A percentile compares a stretch with the other conserved stretches of the same genome.
Conservation (phyloP, 1,139 yeast genomes). For the Candida pseudoviswanathii region DNA sequence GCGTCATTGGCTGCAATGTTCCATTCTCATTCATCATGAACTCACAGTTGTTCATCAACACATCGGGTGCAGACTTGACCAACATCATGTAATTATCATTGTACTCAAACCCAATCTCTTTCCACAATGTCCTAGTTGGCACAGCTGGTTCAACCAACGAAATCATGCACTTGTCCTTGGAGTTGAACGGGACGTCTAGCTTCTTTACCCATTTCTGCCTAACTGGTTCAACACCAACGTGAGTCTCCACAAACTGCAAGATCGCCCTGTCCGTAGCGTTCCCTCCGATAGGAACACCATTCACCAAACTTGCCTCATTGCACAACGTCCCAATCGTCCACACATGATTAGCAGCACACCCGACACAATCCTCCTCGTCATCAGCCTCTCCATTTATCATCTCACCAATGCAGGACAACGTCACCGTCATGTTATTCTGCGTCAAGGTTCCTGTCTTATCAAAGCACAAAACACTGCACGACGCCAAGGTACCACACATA, state of each 20-base stretch:
- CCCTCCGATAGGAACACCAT: conserved; percentile 29
- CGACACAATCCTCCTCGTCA: conserved; percentile 19
- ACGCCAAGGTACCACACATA: conserved; percentile 34
- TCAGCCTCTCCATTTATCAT: conserved; percentile 17
- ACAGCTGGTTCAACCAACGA: conserved; percentile 24
- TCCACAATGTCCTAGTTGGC: conserved; percentile 14
- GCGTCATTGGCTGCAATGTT: conserved; percentile 16
- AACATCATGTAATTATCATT: conserved; percentile 26
- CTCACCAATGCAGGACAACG: conserved; percentile 26
- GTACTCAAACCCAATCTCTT: conserved; percentile 15
- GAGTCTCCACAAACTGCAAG: conserved; percentile 34
- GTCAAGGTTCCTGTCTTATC: conserved; percentile 43
- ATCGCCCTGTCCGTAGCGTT: conserved; percentile 55
- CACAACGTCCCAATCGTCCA: conserved; percentile 37
- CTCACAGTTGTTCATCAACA: conserved; percentile 37
- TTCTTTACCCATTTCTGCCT: conserved; percentile 17
- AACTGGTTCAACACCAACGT: conserved; percentile 14
- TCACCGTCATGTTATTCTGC: conserved; percentile 35
- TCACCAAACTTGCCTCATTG: conserved; percentile 33
- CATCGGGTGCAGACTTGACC: conserved; percentile 56
- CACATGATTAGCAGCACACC: conserved; percentile 37
- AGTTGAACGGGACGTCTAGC: conserved; percentile 46
- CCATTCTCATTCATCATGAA: conserved; percentile 20
- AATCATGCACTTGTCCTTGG: conserved; percentile 52
- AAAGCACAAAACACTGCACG: conserved; percentile 36